Conservation (phyloP, 2,329 filamentous ascomycete genomes). For the Teratosphaeria viscida region DNA sequence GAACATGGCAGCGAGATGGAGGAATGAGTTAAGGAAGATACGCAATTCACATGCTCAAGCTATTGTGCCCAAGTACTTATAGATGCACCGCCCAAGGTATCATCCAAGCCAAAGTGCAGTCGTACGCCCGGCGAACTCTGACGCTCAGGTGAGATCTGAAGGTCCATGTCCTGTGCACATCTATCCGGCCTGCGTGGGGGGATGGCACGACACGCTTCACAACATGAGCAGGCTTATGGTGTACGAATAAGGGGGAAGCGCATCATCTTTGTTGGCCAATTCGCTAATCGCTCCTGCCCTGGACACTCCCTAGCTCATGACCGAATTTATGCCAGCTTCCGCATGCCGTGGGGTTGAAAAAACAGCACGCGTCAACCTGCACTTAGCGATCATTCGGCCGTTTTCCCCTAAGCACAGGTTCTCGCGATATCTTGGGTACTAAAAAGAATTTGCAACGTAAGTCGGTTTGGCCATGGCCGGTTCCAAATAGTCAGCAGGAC, state of each 20-base stretch:
- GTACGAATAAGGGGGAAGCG: too few species aligned
- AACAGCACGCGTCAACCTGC: conserved; percentile 1
- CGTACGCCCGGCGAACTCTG: too few species aligned
- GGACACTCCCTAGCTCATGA: not conserved
- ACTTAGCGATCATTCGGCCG: conserved; percentile 1
- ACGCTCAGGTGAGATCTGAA: too few species aligned
- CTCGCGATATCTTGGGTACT: conserved; percentile 1
- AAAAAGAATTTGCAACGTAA: not conserved
- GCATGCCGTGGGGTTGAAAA: not conserved
- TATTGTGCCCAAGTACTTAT: not conserved
- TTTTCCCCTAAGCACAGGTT: conserved; percentile 3
- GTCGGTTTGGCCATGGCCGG: not conserved
- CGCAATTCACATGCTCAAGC: not conserved
- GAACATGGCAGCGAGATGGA: not conserved
- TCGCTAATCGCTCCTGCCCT: not conserved
- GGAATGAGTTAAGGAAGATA: not conserved
- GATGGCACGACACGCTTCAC: too few species aligned
- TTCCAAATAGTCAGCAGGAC: not conserved
- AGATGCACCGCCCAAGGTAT: too few species aligned
- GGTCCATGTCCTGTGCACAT: too few species aligned
- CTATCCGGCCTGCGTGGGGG: too few species aligned
- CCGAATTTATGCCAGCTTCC: not conserved
- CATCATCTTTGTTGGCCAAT: too few species aligned
- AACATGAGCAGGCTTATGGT: too few species aligned
- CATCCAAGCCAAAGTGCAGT: too few species aligned